Conservation (phyloP, 805 yeast species). For the Saturnispora besseyi region DNA sequence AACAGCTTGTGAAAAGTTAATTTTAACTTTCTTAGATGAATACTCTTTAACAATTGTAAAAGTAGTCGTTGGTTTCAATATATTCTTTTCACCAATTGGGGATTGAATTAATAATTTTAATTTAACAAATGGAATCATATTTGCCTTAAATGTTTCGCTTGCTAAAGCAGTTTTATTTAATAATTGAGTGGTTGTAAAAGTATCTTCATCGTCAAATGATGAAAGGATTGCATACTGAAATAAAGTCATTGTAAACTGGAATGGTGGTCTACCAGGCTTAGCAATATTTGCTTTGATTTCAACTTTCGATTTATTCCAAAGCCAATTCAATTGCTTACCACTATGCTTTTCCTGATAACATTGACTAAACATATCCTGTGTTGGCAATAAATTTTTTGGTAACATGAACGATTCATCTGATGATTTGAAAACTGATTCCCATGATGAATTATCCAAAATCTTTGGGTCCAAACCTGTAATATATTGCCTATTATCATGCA, state of each 20-base stretch:
- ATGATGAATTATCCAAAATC: slow-evolving; percentile 26
- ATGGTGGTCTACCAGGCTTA: slow-evolving; percentile 74
- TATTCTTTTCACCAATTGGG: slow-evolving; percentile 52
- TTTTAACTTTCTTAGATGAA: slow-evolving; percentile 73
- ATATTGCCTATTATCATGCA: slow-evolving; percentile 13
- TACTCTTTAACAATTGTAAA: slow-evolving; percentile 73
- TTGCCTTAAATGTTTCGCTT: slow-evolving; percentile 57
- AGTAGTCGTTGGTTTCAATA: slow-evolving; percentile 43
- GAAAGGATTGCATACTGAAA: slow-evolving; percentile 81
- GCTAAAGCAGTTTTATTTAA: slow-evolving; percentile 61
- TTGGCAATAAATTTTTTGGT: slow-evolving; percentile 56
- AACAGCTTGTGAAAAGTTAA: slow-evolving; percentile 49
- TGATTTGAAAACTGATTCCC: slow-evolving; percentile 25
- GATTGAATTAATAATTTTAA: slow-evolving; percentile 61
- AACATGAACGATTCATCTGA: slow-evolving; percentile 41
- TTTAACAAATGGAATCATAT: slow-evolving; percentile 70
- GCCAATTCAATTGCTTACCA: slow-evolving; percentile 89
- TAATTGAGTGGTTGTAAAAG: slow-evolving; percentile 52
- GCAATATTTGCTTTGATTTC: slow-evolving; percentile 83
- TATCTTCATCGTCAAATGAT: slow-evolving; percentile 66
- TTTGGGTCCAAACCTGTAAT: slow-evolving; percentile 27
- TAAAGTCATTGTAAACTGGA: slow-evolving; percentile 69
- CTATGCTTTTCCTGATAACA: slow-evolving; percentile 68
- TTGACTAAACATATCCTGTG: slow-evolving; percentile 58
- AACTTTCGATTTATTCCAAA: slow-evolving; percentile 90